These are phyloP conservation scores for Colletotrichum truncatum DNA, from an alignment of 2,329 filamentous ascomycete genomes.

Conservation along the genomic window DNA sequence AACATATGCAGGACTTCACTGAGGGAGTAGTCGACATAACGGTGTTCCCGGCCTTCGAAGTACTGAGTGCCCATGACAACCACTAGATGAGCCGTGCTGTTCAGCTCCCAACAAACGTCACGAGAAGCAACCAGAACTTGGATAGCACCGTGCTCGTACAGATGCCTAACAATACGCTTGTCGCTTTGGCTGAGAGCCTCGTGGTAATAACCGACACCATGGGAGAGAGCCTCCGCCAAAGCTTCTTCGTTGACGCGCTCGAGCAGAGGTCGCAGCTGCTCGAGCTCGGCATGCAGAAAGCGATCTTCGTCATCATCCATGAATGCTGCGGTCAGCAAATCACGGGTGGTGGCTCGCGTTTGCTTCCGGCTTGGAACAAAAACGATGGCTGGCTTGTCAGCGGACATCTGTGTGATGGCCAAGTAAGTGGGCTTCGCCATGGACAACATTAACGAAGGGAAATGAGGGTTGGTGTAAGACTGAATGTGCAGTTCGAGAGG, in stretches of 20 bases:
- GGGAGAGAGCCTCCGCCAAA: conserved; percentile 86
- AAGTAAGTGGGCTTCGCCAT: conserved; percentile 97
- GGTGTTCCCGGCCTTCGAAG: conserved; percentile 95
- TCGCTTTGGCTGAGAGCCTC: conserved; percentile 90
- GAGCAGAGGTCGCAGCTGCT: conserved; percentile 84
- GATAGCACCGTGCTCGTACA: conserved; percentile 89
- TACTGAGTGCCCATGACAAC: conserved; percentile 98
- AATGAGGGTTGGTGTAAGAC: conserved; percentile 94
- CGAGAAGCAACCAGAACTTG: conserved; percentile 81
- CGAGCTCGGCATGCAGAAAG: conserved; percentile 85
- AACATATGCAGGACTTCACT: conserved; percentile 98
- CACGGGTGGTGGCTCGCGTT: conserved; percentile 84
- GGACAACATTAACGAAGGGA: conserved; percentile 96
- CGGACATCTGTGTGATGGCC: conserved; percentile 86
- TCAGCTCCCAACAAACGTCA: conserved; percentile 96
- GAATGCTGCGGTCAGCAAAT: conserved; percentile 86
- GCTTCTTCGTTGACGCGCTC: conserved; percentile 86
- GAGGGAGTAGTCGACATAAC: conserved; percentile 95
- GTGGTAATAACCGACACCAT: conserved; percentile 97
- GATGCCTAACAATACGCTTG: conserved; percentile 91
- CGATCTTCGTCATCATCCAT: conserved; percentile 92
- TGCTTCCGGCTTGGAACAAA: conserved; percentile 97
- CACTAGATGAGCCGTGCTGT: conserved; percentile 87
- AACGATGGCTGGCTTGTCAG: conserved; percentile 88
- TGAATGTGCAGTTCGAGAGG: conserved; percentile 95